phyloP scores from a whole-genome alignment of 495 filamentous ascomycete genomes.

The Thermothielavioides terrestris region DNA sequence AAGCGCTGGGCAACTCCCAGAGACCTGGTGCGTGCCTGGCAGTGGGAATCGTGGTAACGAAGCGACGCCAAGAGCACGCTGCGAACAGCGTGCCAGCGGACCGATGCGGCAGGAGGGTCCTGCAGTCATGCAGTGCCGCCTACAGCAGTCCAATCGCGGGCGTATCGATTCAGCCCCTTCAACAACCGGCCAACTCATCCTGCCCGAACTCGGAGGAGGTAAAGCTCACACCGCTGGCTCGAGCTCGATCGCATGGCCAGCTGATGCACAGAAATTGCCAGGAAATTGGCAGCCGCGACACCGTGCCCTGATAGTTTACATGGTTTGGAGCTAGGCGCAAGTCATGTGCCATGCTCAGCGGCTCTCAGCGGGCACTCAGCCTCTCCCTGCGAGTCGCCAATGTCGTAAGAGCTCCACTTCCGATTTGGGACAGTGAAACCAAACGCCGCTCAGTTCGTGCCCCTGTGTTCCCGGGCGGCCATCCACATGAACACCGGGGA shows the following conservation, averaged over 20 bases:
- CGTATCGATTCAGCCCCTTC: neutral
- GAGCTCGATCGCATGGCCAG: neutral
- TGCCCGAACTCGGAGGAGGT: too few species aligned
- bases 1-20: constrained; percentile 25
- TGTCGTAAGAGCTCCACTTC: constrained; percentile 3
- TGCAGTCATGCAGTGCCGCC: neutral
- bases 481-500: neutral
- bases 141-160: constrained; percentile 5
- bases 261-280: constrained; percentile 5
- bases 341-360: constrained; percentile 12
- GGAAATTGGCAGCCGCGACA: neutral
- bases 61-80: too few species aligned
- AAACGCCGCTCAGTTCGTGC: constrained; percentile 2
- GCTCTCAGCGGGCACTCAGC: constrained; percentile 3
- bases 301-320: neutral
- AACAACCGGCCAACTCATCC: too few species aligned
- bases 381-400: too few species aligned
- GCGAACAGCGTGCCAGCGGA: neutral
- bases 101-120: neutral
- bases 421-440: constrained; percentile 3
- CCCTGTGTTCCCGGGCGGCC: constrained; percentile 12
- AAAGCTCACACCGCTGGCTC: too few species aligned
- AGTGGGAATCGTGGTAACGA: too few species aligned
- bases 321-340: neutral
- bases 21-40: too few species aligned